phyloP scores from a whole-genome alignment of 208 protist species.

The Porcisia hertigi region DNA sequence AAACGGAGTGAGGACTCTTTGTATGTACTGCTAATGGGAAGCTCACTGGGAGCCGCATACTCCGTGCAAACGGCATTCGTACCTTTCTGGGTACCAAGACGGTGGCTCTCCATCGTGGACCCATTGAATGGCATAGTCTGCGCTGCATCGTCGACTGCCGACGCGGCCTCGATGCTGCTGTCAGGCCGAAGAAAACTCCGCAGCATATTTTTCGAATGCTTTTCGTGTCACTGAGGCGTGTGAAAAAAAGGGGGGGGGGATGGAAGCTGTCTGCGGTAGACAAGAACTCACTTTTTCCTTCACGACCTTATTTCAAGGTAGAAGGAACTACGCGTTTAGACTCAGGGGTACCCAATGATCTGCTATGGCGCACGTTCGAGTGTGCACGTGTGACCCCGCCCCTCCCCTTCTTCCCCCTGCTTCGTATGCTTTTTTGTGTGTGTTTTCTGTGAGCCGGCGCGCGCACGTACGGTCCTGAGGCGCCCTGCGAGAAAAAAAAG shows the following conservation, averaged over 20 bases:
- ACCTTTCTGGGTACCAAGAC: not conserved
- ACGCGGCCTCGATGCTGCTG: not conserved
- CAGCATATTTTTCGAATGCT: conserved; percentile 36
- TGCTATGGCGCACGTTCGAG: not conserved
- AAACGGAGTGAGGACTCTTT: conserved; percentile 82
- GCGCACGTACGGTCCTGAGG: not conserved
- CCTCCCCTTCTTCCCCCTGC: too few species aligned
- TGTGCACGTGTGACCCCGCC: not conserved
- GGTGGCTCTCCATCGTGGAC: conserved; percentile 17
- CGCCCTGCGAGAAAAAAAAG: conserved; percentile 8
- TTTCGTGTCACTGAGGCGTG: not conserved
- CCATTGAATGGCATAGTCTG: not conserved
- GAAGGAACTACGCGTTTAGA: not conserved
- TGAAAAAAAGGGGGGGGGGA: not conserved
- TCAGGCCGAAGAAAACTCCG: conserved; percentile 61
- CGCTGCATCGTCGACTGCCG: conserved; percentile 2
- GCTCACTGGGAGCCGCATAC: not conserved
- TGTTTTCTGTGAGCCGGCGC: not conserved
- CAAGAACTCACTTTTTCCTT: not conserved
- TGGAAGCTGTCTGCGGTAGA: not conserved
- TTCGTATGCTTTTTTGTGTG: not conserved
- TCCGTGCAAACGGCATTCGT: not conserved
- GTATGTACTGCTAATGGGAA: conserved; percentile 77
- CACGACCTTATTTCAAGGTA: not conserved
- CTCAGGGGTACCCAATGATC: not conserved